Conservation (phyloP, 2,329 filamentous ascomycete species). For the Nigrograna mackinnonii region DNA sequence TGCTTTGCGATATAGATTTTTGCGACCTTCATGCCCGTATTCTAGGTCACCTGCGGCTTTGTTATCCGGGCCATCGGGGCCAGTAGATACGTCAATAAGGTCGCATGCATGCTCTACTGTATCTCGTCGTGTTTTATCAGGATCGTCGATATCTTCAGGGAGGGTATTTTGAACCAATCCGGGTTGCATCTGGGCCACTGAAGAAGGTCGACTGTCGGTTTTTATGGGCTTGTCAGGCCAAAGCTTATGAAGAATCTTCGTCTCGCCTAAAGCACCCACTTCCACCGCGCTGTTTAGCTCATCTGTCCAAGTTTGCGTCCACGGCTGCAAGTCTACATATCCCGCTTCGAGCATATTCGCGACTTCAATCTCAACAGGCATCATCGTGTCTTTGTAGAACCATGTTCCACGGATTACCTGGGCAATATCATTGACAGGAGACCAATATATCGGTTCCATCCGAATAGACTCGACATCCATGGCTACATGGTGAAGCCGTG, state of each 20-base stretch:
- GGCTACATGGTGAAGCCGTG: conserved; percentile 86
- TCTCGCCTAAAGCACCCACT: conserved; percentile 85
- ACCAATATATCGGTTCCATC: conserved; percentile 99
- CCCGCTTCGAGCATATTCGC: conserved; percentile 93
- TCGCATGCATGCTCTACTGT: conserved; percentile 50
- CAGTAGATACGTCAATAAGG: conserved; percentile 52
- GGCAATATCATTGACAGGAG: conserved; percentile 85
- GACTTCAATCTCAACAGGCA: conserved; percentile 80
- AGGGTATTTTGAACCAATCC: conserved; percentile 35
- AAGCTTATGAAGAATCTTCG: conserved; percentile 82
- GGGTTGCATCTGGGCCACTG: conserved; percentile 33
- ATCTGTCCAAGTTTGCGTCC: conserved; percentile 90
- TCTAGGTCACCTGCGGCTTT: conserved; percentile 49
- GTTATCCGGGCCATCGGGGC: conserved; percentile 50
- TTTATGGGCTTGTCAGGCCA: conserved; percentile 73
- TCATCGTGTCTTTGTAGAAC: conserved; percentile 97
- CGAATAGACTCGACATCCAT: conserved; percentile 64
- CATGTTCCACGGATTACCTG: conserved; percentile 85
- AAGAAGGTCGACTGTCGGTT: conserved; percentile 47
- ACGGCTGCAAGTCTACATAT: conserved; percentile 82
- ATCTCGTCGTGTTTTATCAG: conserved; percentile 47
- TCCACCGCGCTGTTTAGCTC: conserved; percentile 89
- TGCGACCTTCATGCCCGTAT: conserved; percentile 48
- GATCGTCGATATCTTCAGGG: conserved; percentile 41
- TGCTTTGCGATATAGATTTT: conserved; percentile 70